Conservation (phyloP, 2,329 filamentous ascomycete genomes). For the Periconia digitata region DNA sequence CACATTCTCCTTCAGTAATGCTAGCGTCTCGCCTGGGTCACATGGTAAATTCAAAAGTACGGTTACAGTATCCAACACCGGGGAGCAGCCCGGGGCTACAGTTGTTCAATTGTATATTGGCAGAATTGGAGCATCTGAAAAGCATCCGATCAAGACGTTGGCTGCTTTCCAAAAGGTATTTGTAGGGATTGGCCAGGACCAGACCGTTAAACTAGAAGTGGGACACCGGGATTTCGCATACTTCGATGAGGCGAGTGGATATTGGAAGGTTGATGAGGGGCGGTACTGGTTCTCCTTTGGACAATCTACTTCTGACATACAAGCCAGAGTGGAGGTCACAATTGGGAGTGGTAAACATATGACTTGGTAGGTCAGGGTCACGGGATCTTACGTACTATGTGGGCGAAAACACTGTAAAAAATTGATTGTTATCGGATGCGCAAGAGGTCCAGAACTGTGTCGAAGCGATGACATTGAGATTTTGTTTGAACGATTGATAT, state of each 20-base stretch:
- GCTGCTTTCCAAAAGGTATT: conserved; percentile 67
- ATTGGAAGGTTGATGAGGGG: conserved; percentile 34
- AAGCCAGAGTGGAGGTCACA: conserved; percentile 23
- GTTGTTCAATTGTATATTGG: conserved; percentile 62
- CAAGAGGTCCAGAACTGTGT: no score
- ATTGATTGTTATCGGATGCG: no score
- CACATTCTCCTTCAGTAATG: conserved; percentile 47
- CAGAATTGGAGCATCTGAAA: conserved; percentile 42
- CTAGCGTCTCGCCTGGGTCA: conserved; percentile 64
- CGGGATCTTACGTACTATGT: no score
- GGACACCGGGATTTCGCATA: conserved; percentile 32
- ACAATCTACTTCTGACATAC: conserved; percentile 29
- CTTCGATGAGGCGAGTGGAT: conserved; percentile 28
- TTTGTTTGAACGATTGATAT: no score
- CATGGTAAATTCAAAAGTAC: conserved; percentile 35
- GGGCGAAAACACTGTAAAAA: no score
- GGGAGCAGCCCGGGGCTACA: conserved; percentile 50
- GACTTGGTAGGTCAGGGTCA: no score
- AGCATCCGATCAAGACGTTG: conserved; percentile 67
- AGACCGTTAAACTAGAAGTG: conserved; percentile 55
- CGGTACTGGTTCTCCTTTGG: conserved; percentile 37
- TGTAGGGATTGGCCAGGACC: conserved; percentile 59
- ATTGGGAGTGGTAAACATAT: conserved; percentile 22
- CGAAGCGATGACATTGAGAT: no score
- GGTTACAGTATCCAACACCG: conserved; percentile 55